These are phyloP conservation scores for Kalmusia sp. DNA, from an alignment of 2,329 filamentous ascomycete genomes.

Conservation along the genomic window DNA sequence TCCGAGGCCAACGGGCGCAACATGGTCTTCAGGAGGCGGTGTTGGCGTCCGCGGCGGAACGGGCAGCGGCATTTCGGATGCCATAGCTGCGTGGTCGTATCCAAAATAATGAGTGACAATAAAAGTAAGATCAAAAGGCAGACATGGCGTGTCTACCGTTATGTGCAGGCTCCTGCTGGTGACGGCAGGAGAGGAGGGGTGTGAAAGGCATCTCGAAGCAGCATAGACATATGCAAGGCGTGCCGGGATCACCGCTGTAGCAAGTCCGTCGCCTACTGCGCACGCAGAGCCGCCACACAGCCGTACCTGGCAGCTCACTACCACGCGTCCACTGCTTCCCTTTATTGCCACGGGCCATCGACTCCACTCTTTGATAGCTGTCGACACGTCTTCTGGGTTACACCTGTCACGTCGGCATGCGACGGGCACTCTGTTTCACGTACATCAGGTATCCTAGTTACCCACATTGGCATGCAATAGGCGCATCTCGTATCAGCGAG, in stretches of 20 bases:
- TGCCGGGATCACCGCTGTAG: constrained; percentile 20
- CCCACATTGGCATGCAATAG: neutral
- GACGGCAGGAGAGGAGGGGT: constrained; percentile 26
- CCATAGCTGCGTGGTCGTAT: constrained; percentile 55
- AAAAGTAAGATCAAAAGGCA: neutral
- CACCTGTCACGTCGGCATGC: neutral
- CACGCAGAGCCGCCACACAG: constrained; percentile 20
- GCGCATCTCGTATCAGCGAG: neutral
- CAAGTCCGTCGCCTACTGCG: constrained; percentile 20
- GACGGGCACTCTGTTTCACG: neutral
- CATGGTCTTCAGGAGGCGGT: constrained; percentile 64
- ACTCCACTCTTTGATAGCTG: neutral
- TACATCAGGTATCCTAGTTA: neutral
- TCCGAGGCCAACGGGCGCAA: constrained; percentile 39
- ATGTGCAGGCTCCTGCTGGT: neutral
- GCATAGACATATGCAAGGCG: constrained; percentile 20
- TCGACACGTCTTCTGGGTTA: neutral
- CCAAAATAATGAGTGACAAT: constrained; percentile 17
- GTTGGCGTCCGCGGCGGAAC: constrained; percentile 69
- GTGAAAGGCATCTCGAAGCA: constrained; percentile 28
- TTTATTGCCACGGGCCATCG: neutral
- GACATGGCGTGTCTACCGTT: constrained; percentile 1
- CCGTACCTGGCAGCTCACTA: constrained; percentile 14
- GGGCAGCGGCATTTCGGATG: constrained; percentile 64
- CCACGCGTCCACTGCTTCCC: constrained; percentile 1